A percentile compares a stretch with the other conserved stretches of the same genome.
Conservation (phyloP, 768 basidiomycete genomes). For the Lactarius trivialis region DNA sequence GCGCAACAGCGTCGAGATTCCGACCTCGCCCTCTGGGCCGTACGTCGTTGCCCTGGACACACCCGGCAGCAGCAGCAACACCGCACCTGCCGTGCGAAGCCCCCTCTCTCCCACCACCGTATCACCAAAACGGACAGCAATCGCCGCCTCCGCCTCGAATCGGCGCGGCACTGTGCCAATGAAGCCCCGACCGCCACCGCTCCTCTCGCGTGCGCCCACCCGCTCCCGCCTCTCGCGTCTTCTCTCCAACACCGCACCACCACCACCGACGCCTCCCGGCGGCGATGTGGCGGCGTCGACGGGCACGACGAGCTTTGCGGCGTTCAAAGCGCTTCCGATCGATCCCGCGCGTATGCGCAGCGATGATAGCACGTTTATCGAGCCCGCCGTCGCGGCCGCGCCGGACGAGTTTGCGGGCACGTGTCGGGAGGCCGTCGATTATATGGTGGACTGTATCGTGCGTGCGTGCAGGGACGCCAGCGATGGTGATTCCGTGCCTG, state of each 20-base stretch:
- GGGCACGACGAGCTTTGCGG: slow-evolving; percentile 49
- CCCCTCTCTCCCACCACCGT: background rate
- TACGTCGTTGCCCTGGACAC: background rate
- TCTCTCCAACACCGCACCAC: slow-evolving; percentile 35
- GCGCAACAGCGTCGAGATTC: slow-evolving; percentile 51
- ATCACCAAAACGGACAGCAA: background rate
- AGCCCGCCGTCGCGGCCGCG: slow-evolving; percentile 36
- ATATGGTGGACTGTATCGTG: slow-evolving; percentile 65
- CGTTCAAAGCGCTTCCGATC: slow-evolving; percentile 76
- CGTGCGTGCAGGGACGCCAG: slow-evolving; percentile 64
- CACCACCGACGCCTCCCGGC: background rate
- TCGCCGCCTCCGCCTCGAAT: background rate
- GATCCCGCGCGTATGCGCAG: slow-evolving; percentile 49
- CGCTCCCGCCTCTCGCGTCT: slow-evolving; percentile 28
- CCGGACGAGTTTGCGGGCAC: slow-evolving; percentile 57
- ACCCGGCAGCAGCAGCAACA: background rate
- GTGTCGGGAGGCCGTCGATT: slow-evolving; percentile 71
- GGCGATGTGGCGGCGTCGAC: background rate
- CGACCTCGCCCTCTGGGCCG: slow-evolving; percentile 5
- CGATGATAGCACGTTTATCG: slow-evolving; percentile 38
- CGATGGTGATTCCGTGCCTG: slow-evolving; percentile 32
- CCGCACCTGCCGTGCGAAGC: background rate
- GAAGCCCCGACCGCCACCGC: slow-evolving; percentile 10
- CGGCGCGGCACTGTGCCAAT: background rate
- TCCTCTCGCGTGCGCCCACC: slow-evolving; percentile 22